Evolutionary conservation across 768 basidiomycete genomes (phyloP).

Genomic region (Lyophyllum atratum): DNA sequence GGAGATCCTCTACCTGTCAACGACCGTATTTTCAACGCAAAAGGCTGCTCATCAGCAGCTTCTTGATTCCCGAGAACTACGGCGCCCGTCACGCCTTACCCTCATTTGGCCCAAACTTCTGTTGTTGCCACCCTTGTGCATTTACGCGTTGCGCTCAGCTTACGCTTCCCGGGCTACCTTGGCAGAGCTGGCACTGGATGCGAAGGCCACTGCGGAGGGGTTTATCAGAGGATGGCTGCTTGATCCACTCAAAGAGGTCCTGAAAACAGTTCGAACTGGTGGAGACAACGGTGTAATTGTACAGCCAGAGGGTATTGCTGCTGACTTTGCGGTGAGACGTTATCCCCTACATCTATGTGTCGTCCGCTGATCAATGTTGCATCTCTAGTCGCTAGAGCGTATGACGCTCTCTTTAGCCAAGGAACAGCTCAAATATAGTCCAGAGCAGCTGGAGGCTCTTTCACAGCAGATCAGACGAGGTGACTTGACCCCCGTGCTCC

Average conservation of each 20-base stretch:
- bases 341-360: background rate
- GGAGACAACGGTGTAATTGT: constrained; percentile 78
- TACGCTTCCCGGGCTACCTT: constrained; percentile 66
- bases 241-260: constrained; percentile 80
- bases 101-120: constrained; percentile 84
- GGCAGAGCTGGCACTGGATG: constrained; percentile 55
- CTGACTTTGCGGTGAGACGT: constrained; percentile 75
- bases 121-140: constrained; percentile 67
- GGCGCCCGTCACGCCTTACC: constrained; percentile 67
- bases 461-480: constrained; percentile 70
- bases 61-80: constrained; percentile 40
- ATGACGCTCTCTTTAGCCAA: constrained; percentile 87
- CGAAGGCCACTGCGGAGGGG: constrained; percentile 63
- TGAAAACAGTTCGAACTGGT: constrained; percentile 82
- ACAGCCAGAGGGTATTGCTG: constrained; percentile 76
- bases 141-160: constrained; percentile 50
- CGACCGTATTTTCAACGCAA: constrained; percentile 29
- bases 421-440: constrained; percentile 72
- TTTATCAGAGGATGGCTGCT: constrained; percentile 86
- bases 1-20: constrained; percentile 27
- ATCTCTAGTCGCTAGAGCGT: constrained; percentile 78
- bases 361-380: background rate
- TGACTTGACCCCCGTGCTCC: constrained; percentile 83
- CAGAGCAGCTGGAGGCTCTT: constrained; percentile 65
- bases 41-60: constrained; percentile 30